Evolutionary conservation across 495 filamentous ascomycete species (phyloP), one percentile per base, ranked within the genome.

Genomic region (Baudoinia panamericana): DNA sequence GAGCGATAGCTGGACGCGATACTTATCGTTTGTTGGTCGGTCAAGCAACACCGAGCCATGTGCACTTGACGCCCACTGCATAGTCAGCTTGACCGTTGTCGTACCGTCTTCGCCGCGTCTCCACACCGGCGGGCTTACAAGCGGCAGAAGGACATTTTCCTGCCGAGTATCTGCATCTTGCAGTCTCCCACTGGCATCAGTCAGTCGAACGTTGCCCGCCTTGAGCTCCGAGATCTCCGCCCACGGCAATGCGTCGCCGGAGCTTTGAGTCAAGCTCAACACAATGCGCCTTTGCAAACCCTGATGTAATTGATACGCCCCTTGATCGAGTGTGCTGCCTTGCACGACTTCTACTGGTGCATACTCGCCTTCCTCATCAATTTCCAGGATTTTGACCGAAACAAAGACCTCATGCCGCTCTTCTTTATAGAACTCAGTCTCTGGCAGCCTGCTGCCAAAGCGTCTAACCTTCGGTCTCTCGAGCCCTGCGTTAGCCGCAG

Each of bases 1-100:
- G 10, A 96, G 60, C 2, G 79, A 78, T 57, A 94, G 77, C 57
- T 93, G 87, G 5, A 99, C 82, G 24, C 79, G 79, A 54, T 93
- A 90, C 53, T 84, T 87, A 38, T 94, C 85, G 9, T 83, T 73
- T 12, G 90, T 96, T 9, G 81, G 78, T 15, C 86, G 75, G 55
- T 96, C 86, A 8, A 99, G 76, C 8, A 95, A 67, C 17, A 90
- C 68, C 13, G 90, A 99, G 41, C 73, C 75, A 55, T 99, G 90
- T 43, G 88, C 69, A 53, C 83, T 88, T 0, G 92, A 96, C 57
- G 96, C 92, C 90, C 90, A 99, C 55, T 96, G 90, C 7, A 81
- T 86, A 8, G 78, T 61, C 16, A 96, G 65, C 1, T 79, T 86
- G 36, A 93, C 72, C 55, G 81, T 80, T n/a, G 79, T 82, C 1